A percentile compares a stretch with the other conserved stretches of the same genome.
Evolutionary conservation across 352 stramenopile species (phyloP).

Genomic region (Pythium aristosporum): DNA sequence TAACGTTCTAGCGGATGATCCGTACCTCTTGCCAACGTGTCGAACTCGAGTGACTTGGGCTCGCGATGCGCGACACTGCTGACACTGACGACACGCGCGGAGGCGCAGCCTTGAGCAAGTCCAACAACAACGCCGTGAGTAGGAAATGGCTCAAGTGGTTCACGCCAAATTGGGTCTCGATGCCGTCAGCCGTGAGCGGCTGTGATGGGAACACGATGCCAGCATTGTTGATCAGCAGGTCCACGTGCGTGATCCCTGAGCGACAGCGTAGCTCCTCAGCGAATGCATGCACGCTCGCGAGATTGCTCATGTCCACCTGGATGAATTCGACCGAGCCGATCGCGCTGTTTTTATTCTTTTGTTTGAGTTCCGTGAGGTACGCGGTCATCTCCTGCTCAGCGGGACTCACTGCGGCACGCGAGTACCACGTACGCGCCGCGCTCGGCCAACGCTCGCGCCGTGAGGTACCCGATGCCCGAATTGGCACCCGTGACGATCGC

Average conservation of each 20-base stretch:
- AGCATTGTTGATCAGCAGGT: constrained; percentile 78
- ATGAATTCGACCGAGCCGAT: constrained; percentile 33
- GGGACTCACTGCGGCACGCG: constrained; percentile 44
- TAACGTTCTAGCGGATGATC: constrained; percentile 8
- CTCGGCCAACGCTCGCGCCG: constrained; percentile 35
- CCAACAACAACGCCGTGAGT: constrained; percentile 53
- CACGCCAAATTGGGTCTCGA: constrained; percentile 67
- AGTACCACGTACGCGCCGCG: constrained; percentile 55
- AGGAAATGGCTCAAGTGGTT: constrained; percentile 78
- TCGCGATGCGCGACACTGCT: constrained; percentile 33
- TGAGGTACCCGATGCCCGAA: constrained; percentile 63
- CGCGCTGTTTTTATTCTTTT: background rate
- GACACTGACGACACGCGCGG: constrained; percentile 43
- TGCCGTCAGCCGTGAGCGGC: constrained; percentile 33
- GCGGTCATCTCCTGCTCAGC: constrained; percentile 9
- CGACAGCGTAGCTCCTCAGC: constrained; percentile 35
- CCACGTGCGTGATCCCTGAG: constrained; percentile 37
- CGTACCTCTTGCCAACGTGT: constrained; percentile 8
- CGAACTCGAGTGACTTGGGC: constrained; percentile 13
- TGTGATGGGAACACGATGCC: constrained; percentile 39
- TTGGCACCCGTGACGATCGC: no score
- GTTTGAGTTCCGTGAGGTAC: constrained; percentile 9
- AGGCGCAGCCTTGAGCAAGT: constrained; percentile 29
- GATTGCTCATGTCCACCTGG: no score
- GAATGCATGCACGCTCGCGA: constrained; percentile 46